Evolutionary conservation across 2,329 filamentous ascomycete genomes (phyloP), one percentile per base, ranked within the genome.

Genomic region (Diplodia seriata): DNA sequence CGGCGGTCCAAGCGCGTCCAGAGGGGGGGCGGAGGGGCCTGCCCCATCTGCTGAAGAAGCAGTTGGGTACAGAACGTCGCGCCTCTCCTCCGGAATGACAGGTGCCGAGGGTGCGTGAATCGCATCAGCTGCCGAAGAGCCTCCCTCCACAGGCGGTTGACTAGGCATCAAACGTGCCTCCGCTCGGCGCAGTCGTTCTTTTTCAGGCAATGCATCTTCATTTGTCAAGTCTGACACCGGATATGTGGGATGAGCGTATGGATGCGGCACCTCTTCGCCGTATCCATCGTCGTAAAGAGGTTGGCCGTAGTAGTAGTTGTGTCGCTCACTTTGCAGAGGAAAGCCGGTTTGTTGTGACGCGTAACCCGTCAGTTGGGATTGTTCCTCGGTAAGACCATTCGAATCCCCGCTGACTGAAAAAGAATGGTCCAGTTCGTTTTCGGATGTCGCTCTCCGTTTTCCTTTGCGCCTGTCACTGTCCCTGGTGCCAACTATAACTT

Each of bases 81-180:
- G 53, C n/a, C n/a, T 36, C 14, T 68, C 56, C 14, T 68, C 66
- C 6, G 66, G 56, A 26, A 68, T 57, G 14, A 77, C 55, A 6
- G 79, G 79, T 3, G 79, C 78, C 9, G 78, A 79, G 7, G 79
- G 73, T 15, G 72, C 73, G 61, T 78, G 74, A 33, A 70, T 70
- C 15, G 70, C 70, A 29, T 68, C 76, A 12, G 79, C 75, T 5
- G 82, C 81, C 18, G 81, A 81, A 40, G 84, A 81, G 40, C 72
- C 71, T 3, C 74, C 74, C n/a, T 81, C 59, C n/a, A 51, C 81
- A 40, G 91, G 86, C 15, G 92, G 94, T 73, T 89, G 89, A 74
- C 93, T 97, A 2, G 94, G 94, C 26, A 97, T 80, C 5, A 97
- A 81, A 56, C 89, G 86, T 71, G 90, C 86, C 79, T 97, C 94